These are phyloP conservation scores for Metschnikowia cubensis DNA, from an alignment of 805 yeast species.

Conservation along the genomic window DNA sequence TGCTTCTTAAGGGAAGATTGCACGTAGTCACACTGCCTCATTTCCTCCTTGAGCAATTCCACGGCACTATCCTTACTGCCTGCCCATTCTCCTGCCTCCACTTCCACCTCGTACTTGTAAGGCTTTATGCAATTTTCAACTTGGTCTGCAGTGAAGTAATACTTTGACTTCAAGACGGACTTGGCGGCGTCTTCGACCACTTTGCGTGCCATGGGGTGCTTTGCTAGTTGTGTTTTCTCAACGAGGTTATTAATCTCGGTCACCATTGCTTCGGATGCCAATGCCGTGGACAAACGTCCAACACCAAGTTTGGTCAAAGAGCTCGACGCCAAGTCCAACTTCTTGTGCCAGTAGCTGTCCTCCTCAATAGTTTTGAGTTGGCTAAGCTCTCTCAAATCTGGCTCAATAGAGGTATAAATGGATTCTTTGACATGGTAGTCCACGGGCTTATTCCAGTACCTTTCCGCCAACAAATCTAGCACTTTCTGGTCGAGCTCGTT, in stretches of 20 bases:
- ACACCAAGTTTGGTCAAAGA: constrained; percentile 88
- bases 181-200: constrained; percentile 83
- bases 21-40: constrained; percentile 72
- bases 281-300: constrained; percentile 81
- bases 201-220: constrained; percentile 81
- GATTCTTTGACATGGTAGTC: constrained; percentile 15
- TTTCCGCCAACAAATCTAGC: constrained; percentile 77
- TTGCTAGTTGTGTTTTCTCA: constrained; percentile 67
- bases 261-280: constrained; percentile 75
- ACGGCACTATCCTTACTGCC: constrained; percentile 75
- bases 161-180: constrained; percentile 71
- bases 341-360: constrained; percentile 82
- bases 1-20: constrained; percentile 55
- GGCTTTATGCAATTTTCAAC: constrained; percentile 98
- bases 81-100: constrained; percentile 93
- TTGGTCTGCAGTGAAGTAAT: constrained; percentile 92
- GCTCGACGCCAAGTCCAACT: constrained; percentile 78
- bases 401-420: constrained; percentile 32
- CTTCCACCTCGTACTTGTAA: constrained; percentile 92
- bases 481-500: constrained; percentile 87
- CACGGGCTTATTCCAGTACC: constrained; percentile 83
- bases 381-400: constrained; percentile 52
- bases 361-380: constrained; percentile 48
- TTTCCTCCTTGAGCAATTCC: constrained; percentile 72
- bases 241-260: constrained; percentile 74